phyloP scores from a whole-genome alignment of 257 asterid species.

The Cruciata laevipes region DNA sequence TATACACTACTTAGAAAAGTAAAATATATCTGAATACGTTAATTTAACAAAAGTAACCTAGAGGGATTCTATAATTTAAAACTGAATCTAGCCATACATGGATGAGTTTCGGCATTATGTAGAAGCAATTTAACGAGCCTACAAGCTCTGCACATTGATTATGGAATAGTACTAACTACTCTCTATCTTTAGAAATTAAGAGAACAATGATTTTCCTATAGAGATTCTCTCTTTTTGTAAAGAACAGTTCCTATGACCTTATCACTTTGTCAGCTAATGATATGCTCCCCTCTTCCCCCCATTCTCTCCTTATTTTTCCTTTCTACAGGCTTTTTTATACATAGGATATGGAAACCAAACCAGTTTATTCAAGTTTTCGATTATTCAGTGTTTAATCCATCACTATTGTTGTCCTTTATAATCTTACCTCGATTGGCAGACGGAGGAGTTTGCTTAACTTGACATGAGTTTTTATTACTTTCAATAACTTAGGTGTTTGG shows the following conservation, averaged over 20 bases:
- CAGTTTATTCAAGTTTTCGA: no score
- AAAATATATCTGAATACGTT: background rate
- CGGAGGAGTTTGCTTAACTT: background rate
- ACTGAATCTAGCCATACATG: background rate
- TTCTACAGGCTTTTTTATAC: background rate
- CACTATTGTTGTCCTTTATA: background rate
- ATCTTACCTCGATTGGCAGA: background rate
- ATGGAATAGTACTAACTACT: background rate
- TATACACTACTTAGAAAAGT: background rate
- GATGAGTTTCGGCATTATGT: background rate
- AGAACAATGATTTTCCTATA: background rate
- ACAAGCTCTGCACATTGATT: background rate
- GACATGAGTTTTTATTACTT: slow-evolving; percentile 9
- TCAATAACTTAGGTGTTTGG: slow-evolving; percentile 70
- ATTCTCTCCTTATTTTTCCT: background rate
- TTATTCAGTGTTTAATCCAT: background rate
- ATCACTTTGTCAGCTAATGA: background rate
- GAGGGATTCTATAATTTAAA: background rate
- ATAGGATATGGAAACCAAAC: background rate
- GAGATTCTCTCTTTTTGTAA: background rate
- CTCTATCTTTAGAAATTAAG: background rate
- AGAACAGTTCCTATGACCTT: background rate
- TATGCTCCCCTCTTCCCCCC: background rate
- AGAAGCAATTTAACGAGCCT: background rate
- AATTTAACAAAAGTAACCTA: background rate